These are phyloP conservation scores for Ogataea henricii DNA, from an alignment of 805 yeast genomes.

Conservation along the genomic window DNA sequence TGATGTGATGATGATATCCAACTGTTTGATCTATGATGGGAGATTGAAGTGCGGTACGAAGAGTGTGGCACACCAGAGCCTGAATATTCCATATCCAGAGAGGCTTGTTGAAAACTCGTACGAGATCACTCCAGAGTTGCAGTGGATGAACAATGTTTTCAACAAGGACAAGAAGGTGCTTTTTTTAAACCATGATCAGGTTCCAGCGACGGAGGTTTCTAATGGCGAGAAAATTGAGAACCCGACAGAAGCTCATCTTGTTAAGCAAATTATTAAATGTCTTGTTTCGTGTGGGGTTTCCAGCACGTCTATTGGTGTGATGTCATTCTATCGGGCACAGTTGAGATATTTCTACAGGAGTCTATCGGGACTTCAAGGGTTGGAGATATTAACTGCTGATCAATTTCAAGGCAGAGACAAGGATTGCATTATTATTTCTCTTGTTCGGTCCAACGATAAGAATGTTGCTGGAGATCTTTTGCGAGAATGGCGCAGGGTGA, in stretches of 20 bases:
- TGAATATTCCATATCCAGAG: slow-evolving; percentile 49
- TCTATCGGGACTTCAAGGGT: slow-evolving; percentile 36
- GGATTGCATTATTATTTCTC: slow-evolving; percentile 83
- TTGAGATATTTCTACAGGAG: slow-evolving; percentile 46
- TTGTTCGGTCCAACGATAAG: slow-evolving; percentile 78
- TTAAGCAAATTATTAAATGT: slow-evolving; percentile 61
- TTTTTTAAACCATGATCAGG: slow-evolving; percentile 75
- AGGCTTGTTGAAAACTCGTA: slow-evolving; percentile 21
- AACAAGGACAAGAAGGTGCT: slow-evolving; percentile 61
- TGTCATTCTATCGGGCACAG: slow-evolving; percentile 89
- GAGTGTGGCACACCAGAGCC: slow-evolving; percentile 57
- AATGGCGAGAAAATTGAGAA: slow-evolving; percentile 74
- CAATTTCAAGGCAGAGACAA: slow-evolving; percentile 96
- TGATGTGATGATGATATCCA: slow-evolving; percentile 84
- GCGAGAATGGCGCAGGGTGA: slow-evolving; percentile 87
- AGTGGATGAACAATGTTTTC: slow-evolving; percentile 63
- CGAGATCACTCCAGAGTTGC: slow-evolving; percentile 11
- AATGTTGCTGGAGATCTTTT: slow-evolving; percentile 73
- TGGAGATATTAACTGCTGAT: slow-evolving; percentile 91
- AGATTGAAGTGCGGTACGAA: slow-evolving; percentile 73
- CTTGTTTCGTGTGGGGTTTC: slow-evolving; percentile 61
- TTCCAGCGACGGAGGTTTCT: slow-evolving; percentile 57
- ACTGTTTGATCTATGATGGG: slow-evolving; percentile 75
- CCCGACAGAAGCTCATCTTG: slow-evolving; percentile 66
- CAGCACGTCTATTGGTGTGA: slow-evolving; percentile 70